These are phyloP conservation scores for Umbelopsis sp. DNA, from an alignment of 371 early-diverging fungal genomes.

Conservation along the genomic window DNA sequence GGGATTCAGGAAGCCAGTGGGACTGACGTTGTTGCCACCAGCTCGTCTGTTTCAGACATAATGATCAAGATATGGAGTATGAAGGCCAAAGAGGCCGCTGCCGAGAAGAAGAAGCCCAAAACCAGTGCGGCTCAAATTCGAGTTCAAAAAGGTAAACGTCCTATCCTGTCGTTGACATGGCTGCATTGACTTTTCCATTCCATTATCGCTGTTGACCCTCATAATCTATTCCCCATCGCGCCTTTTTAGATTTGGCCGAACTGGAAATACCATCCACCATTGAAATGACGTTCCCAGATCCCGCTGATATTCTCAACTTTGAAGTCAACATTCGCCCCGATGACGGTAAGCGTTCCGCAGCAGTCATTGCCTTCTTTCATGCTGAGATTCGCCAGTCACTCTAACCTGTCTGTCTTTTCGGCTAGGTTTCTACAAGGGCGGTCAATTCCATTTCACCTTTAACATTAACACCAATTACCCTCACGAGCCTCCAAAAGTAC, in stretches of 20 bases:
- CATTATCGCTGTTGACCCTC: not conserved
- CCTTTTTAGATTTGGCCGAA: conserved; percentile 77
- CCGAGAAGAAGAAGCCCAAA: conserved; percentile 81
- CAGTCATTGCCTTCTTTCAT: not conserved
- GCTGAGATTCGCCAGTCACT: not conserved
- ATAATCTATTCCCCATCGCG: not conserved
- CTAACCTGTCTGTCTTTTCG: not conserved
- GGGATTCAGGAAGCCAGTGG: too few species aligned
- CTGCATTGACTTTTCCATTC: not conserved
- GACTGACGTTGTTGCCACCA: conserved; percentile 20
- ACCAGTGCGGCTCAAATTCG: conserved; percentile 89
- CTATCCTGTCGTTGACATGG: not conserved
- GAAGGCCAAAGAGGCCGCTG: conserved; percentile 79
- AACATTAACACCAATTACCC: conserved; percentile 95
- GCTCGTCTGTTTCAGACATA: conserved; percentile 27
- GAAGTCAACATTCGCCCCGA: conserved; percentile 85
- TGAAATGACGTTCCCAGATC: conserved; percentile 76
- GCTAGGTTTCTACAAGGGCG: conserved; percentile 92
- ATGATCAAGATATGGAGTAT: conserved; percentile 91
- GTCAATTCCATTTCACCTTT: conserved; percentile 93
- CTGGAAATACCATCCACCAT: conserved; percentile 84
- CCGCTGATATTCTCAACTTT: conserved; percentile 86
- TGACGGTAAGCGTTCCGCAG: conserved; percentile 65
- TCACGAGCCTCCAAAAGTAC: conserved; percentile 98
- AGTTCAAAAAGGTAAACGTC: conserved; percentile 83